Evolutionary conservation across 139 green algal genomes (phyloP), one percentile per base, ranked within the genome.

Genomic region (Chlamydomonas sphaeroides): DNA sequence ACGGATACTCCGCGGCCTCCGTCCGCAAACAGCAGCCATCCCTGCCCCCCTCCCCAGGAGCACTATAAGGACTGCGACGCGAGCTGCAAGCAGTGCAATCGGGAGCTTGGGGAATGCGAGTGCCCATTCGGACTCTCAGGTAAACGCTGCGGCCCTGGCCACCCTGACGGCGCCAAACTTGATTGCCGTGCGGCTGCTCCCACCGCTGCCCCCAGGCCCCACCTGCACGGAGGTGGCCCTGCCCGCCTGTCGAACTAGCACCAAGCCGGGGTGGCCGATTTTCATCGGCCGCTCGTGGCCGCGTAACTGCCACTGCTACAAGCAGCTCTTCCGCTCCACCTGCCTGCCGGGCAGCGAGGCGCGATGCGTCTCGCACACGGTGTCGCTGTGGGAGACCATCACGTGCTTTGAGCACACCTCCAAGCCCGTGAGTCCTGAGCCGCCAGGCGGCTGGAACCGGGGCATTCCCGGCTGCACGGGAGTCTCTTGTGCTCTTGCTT

Each of bases 291-390:
- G 75, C n/a, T 33, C 42, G 1, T 42, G 33, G 0, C 75, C 75
- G 8, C 61, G 75, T 20, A 82, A 82, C 62, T 82, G 75, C 62
- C 63, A 73, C 75, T 82, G 75, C 75, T 82, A 82, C 45, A 18
- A 1, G 41, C 61, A 82, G 42, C 75, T 82, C 0, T 48, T 38
- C n/a, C 5, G 26, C 10, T n/a, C 41, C 5, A 28, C 49, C 1
- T 82, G 75, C 45, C 41, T 72, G 42, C 42, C 75, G 0, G 62
- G 26, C 62, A 26, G 42, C 18, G 32, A 63, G 5, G 8, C 23
- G 32, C 75, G 62, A 10, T 82, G 75, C 63, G 32, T 30, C 61
- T 65, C 49, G 5, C 75, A 72, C 75, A 72, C 42, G 23, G 36
- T 80, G 59, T 7, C 33, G 23, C 30, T 63, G n/a, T 83, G 76